These are phyloP conservation scores for Zea luxurians DNA, from an alignment of 176 grass and related monocot genomes.

Conservation along the genomic window DNA sequence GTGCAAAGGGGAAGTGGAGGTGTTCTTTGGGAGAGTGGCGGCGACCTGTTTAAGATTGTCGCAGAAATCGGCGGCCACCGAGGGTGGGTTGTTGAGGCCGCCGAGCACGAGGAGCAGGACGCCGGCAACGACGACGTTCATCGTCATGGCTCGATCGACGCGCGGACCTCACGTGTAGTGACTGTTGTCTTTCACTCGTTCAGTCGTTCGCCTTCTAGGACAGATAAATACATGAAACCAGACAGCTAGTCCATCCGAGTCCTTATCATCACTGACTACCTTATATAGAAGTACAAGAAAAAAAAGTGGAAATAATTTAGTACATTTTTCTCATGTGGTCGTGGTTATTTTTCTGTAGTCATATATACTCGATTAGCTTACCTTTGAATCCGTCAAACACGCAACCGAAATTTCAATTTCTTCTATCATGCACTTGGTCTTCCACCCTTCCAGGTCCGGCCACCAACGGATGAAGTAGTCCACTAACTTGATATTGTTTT, in stretches of 20 bases:
- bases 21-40: neutral
- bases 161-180: neutral
- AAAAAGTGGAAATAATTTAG: neutral
- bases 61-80: conserved; percentile 30
- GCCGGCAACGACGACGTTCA: neutral
- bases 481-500: neutral
- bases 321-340: neutral
- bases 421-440: neutral
- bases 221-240: neutral
- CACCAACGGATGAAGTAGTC: neutral
- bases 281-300: neutral
- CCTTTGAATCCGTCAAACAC: conserved; percentile 6
- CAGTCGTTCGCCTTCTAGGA: neutral
- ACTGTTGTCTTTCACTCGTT: neutral
- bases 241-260: neutral
- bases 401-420: neutral
- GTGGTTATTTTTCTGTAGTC: neutral
- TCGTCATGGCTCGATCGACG: neutral
- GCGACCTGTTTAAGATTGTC: conserved; percentile 19
- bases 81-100: neutral
- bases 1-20: conserved; percentile 16
- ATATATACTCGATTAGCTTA: neutral
- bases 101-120: neutral
- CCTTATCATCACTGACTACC: neutral
- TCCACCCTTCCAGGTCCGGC: neutral